Conservation (phyloP, 768 basidiomycete genomes). For the Neoboletus magnificus region DNA sequence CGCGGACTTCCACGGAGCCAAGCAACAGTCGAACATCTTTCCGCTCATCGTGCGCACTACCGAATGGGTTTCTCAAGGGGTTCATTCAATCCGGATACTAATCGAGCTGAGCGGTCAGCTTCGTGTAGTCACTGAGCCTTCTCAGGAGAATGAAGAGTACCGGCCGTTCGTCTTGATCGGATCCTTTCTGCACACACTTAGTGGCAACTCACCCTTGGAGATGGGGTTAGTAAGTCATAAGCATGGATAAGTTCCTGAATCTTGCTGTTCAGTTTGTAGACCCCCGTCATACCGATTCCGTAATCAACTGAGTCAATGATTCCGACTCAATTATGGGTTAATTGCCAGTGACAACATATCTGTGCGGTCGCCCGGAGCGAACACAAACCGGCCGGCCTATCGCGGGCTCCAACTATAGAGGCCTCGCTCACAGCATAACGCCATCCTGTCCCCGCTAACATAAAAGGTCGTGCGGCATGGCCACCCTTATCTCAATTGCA, state of each 20-base stretch:
- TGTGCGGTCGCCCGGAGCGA: neutral
- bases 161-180: neutral
- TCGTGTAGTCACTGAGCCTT: neutral
- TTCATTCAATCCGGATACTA: neutral
- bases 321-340: neutral
- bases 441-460: neutral
- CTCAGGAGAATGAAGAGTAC: neutral
- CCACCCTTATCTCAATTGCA: neutral
- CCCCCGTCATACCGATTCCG: neutral
- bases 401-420: neutral
- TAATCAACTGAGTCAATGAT: neutral
- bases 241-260: neutral
- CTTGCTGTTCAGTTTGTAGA: neutral
- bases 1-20: neutral
- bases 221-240: neutral
- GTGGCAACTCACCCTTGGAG: neutral
- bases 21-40: neutral
- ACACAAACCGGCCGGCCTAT: neutral
- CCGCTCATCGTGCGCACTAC: neutral
- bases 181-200: neutral
- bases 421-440: neutral
- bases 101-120: neutral
- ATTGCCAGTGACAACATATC: neutral
- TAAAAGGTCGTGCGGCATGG: neutral
- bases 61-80: neutral